Conservation (phyloP, 805 yeast genomes). For the Kockiozyma suomiensis region DNA sequence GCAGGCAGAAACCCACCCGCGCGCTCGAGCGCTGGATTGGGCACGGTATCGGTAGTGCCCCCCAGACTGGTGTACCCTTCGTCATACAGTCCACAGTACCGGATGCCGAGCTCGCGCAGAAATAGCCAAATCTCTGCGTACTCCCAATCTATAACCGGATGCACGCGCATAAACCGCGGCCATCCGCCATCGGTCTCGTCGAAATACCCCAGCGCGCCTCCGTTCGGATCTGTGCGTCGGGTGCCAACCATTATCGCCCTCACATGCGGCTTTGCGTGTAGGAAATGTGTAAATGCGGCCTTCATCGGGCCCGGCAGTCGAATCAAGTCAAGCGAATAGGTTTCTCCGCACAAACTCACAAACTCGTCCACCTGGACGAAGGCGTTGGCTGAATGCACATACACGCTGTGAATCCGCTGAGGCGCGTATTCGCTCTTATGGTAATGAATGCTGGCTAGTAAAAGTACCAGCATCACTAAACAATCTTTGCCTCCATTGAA, state of each 20-base stretch:
- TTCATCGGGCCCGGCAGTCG: slow-evolving; percentile 53
- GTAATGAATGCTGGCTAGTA: slow-evolving; percentile 57
- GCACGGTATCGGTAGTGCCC: slow-evolving; percentile 67
- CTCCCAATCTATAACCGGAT: slow-evolving; percentile 88
- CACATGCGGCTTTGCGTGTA: slow-evolving; percentile 55
- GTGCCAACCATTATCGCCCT: slow-evolving; percentile 85
- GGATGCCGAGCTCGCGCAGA: slow-evolving; percentile 56
- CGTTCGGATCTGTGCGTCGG: slow-evolving; percentile 84
- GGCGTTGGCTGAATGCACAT: slow-evolving; percentile 72
- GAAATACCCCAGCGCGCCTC: slow-evolving; percentile 57
- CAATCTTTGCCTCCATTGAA: slow-evolving; percentile 98
- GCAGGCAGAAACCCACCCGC: slow-evolving; percentile 52
- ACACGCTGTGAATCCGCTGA: slow-evolving; percentile 58
- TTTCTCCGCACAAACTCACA: slow-evolving; percentile 54
- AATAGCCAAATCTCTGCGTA: slow-evolving; percentile 86
- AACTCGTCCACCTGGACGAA: slow-evolving; percentile 73
- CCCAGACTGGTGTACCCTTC: slow-evolving; percentile 89
- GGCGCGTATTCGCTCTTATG: slow-evolving; percentile 34
- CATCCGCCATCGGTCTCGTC: slow-evolving; percentile 86
- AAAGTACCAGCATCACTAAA: slow-evolving; percentile 77
- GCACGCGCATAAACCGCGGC: slow-evolving; percentile 84
- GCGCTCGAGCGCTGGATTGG: slow-evolving; percentile 63
- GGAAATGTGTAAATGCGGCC: slow-evolving; percentile 67
- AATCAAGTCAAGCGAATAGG: slow-evolving; percentile 57
- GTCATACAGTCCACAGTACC: slow-evolving; percentile 78